Evolutionary conservation across 176 grass and related monocot species (phyloP).

Genomic region (Secale cereale): DNA sequence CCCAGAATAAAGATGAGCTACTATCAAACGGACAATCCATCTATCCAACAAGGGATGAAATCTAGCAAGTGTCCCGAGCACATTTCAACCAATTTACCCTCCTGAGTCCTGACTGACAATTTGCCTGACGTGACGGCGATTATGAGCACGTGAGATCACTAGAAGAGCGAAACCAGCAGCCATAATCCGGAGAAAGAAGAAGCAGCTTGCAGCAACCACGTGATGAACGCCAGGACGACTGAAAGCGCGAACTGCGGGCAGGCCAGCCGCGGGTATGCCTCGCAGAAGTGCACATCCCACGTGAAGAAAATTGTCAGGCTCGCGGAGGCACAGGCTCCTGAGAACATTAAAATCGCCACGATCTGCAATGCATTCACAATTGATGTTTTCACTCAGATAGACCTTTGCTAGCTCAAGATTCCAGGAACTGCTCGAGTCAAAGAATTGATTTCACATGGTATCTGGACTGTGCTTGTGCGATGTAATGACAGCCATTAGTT

Average conservation of each 20-base stretch:
- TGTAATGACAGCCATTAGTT: no score
- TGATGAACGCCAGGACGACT: not conserved
- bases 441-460: no score
- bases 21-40: not conserved
- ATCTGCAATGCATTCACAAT: no score
- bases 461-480: no score
- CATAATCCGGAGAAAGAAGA: not conserved
- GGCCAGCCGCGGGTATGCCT: not conserved
- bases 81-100: not conserved
- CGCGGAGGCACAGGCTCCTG: no score
- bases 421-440: no score
- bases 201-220: not conserved
- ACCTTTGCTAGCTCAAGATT: no score
- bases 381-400: no score
- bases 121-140: not conserved
- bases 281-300: not conserved
- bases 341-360: no score
- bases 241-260: not conserved
- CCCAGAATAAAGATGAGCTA: not conserved
- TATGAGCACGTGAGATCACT: not conserved
- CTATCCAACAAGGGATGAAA: not conserved
- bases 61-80: not conserved
- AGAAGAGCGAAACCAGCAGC: not conserved
- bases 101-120: not conserved
- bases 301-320: no score